These are phyloP conservation scores for Rhizopogon sp. DNA, from an alignment of 768 basidiomycete species.

Conservation along the genomic window DNA sequence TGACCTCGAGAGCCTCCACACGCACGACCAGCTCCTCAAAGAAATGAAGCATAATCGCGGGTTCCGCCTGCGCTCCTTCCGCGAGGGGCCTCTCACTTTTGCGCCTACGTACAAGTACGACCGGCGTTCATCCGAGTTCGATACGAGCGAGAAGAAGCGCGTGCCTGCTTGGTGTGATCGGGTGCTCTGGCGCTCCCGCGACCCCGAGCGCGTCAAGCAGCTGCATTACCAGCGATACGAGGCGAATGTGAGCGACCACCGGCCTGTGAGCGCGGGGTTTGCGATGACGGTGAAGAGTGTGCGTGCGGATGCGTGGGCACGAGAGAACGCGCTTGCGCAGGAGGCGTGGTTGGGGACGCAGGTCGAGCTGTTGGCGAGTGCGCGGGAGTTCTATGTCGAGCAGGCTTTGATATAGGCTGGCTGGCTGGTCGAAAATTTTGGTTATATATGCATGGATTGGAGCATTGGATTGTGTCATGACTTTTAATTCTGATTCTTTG, in stretches of 20 bases:
- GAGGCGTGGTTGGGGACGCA: conserved; percentile 43
- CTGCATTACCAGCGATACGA: conserved; percentile 81
- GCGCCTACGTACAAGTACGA: conserved; percentile 96
- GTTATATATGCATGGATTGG: neutral
- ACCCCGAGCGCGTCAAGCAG: conserved; percentile 52
- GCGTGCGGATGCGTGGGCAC: conserved; percentile 48
- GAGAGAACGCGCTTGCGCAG: conserved; percentile 53
- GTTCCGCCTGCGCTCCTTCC: conserved; percentile 81
- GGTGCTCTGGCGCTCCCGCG: conserved; percentile 69
- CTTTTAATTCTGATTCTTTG: neutral
- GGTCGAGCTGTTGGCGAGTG: conserved; percentile 22
- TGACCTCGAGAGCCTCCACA: conserved; percentile 57
- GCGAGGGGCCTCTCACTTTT: conserved; percentile 79
- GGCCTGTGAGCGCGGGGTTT: conserved; percentile 82
- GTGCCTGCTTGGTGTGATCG: conserved; percentile 97
- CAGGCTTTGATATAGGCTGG: conserved; percentile 22
- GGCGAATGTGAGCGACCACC: conserved; percentile 84
- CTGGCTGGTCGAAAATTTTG: neutral
- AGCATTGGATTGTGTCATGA: neutral
- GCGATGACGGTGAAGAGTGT: conserved; percentile 70
- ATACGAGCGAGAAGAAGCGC: conserved; percentile 84
- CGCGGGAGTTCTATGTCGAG: conserved; percentile 29
- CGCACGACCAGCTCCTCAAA: conserved; percentile 85
- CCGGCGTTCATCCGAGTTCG: conserved; percentile 69
- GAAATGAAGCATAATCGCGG: conserved; percentile 85